Base-by-base conservation (phyloP, 2,329 filamentous ascomycete species). In the Ascochyta rabiei region DNA sequence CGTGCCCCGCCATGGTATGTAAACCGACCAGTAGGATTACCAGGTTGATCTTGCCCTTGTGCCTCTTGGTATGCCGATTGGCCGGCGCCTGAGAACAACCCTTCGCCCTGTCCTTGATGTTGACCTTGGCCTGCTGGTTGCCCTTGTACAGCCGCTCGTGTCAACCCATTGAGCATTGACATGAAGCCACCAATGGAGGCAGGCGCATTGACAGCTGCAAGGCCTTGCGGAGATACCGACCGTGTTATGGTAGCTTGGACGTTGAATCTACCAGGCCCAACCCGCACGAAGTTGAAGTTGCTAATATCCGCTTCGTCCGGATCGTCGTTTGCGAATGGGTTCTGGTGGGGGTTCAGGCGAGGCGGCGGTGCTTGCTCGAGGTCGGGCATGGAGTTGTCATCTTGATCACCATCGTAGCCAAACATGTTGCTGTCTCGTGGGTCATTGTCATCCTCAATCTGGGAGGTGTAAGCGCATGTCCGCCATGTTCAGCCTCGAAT, bases 381-480 rank as follows among this genome's bases (percentile, higher is more conserved):
- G 48, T 63, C 60, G 50, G 70, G 64, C 62, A 75, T 59, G 18
- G 63, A 62, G 34, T 66, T 59, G 45, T 74, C 56, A 37, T 74
- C 67, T 42, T 70, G 64, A 4, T 65, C 71, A 50, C 66, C 61
- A 16, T 70, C 62, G 43, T 67, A 56, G 16, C 62, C 64, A 34
- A 63, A 64, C 52, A 67, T 65, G 47, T 51, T 56, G 39, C 72
- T 69, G 34, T 76, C 74, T 58, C 89, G 83, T 9, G 89, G 89
- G 62, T 92, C 89, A 63, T 85, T 86, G 2, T 83, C 81, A 8
- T 74, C 67, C 62, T 81, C 79, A 43, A 82, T 80, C 77, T 79
- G 57, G 15, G 10, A 8, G n/a, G 42, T 43, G 61, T 73, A 57
- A 73, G 66, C 62, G 43, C 37, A 28, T 43, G 33, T n/a, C 12